A percentile compares a stretch with the other conserved stretches of the same genome.
Evolutionary conservation across 208 protist genomes (phyloP).

Genomic region (Acanthamoeba triangularis): DNA sequence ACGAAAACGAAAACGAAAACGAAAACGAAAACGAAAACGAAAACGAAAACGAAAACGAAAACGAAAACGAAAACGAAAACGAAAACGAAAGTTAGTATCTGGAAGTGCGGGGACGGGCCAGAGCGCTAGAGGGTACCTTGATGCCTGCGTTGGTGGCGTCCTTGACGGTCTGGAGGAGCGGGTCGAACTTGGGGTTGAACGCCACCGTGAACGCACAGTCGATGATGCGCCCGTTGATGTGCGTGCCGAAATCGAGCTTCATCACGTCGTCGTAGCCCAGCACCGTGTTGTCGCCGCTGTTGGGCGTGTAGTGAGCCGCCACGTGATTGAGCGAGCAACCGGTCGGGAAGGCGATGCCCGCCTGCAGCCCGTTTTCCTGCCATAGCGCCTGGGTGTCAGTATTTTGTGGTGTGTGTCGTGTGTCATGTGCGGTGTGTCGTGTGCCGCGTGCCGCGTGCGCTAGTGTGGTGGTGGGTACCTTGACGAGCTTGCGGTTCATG

Average conservation of each 20-base stretch:
- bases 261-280: slow-evolving; percentile 97
- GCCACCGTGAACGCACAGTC: slow-evolving; percentile 98
- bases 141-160: slow-evolving; percentile 99
- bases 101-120: too few relatives aligned
- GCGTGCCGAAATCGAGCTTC: slow-evolving; percentile 99
- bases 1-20: too few relatives aligned
- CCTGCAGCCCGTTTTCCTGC: slow-evolving; percentile 74
- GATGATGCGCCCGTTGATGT: slow-evolving; percentile 98
- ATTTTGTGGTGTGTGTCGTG: not conserved
- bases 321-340: slow-evolving; percentile 97
- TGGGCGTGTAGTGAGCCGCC: slow-evolving; percentile 99
- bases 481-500: slow-evolving; percentile 74
- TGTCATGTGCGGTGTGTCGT: not conserved
- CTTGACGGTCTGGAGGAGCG: slow-evolving; percentile 96
- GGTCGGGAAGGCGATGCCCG: slow-evolving; percentile 90
- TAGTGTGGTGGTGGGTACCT: not conserved
- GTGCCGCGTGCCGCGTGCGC: too few relatives aligned
- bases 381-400: not conserved
- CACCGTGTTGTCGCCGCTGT: slow-evolving; percentile 97
- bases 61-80: too few relatives aligned
- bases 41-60: too few relatives aligned
- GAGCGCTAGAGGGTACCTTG: too few relatives aligned
- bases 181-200: slow-evolving; percentile 98
- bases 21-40: too few relatives aligned
- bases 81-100: too few relatives aligned